Evolutionary conservation across 768 basidiomycete genomes (phyloP), one percentile per base, ranked within the genome.

Genomic region (Galerina sulciceps): DNA sequence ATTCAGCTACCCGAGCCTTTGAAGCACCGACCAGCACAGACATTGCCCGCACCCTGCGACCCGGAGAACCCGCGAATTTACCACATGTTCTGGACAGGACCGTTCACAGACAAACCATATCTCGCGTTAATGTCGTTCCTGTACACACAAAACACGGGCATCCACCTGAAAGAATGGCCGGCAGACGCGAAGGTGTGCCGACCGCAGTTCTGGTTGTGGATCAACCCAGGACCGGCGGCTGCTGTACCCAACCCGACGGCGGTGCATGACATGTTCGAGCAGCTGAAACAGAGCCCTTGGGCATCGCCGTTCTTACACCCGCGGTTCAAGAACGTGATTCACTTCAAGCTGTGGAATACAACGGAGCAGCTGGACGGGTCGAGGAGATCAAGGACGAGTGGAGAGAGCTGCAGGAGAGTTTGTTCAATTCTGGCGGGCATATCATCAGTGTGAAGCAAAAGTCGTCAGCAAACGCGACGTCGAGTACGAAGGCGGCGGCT

Each of bases 21-120:
- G 43, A 76, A 79, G 43, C 79, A 82, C 60, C 71, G 61, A 60
- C 83, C 67, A 61, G 76, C 71, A 65, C 78, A 69, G 62, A 77
- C 72, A 56, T 75, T 79, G 13, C 57, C 75, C 58, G 42, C 65
- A 2, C 79, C 86, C 1, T 97, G 96, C 75, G 88, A 92, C 52
- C 69, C 78, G 0, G 86, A 91, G 54, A 89, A 91, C 69, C 93
- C 92, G 2, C 83, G 91, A 18, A 71, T 96, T 4, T 96, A 92
- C 80, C 95, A 97, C 75, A 83, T 96, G 88, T 97, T 96, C 80
- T 97, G 95, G 94, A 93, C 94, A 0, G 94, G 95, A 0, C 88
- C 94, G 1, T 96, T 98, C 77, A 95, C 94, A 17, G 95, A 98
- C 78, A 97, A 96, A 74, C 94, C 96, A 0, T 97, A 97, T 81